Percentiles rank a stretch among this genome's conserved stretches.
phyloP scores from a whole-genome alignment of 352 stramenopile species.

The Phytopythium montanum region DNA sequence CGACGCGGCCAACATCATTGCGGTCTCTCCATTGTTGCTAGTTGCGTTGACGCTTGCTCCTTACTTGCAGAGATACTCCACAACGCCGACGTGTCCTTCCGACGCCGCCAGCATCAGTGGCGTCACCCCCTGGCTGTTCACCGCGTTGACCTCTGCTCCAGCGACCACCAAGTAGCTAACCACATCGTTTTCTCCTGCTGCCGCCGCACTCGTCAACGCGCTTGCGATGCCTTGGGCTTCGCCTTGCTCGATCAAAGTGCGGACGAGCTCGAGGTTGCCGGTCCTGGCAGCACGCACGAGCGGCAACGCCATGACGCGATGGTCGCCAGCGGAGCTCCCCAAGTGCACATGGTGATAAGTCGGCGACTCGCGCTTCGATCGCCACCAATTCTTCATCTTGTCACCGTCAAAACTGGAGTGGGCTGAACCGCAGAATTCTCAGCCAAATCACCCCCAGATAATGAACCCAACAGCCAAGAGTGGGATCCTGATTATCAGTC shows the following conservation, averaged over 20 bases:
- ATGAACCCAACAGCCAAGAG: too few species aligned
- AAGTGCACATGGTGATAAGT: background rate
- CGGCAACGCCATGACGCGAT: background rate
- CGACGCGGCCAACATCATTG: background rate
- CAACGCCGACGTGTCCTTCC: background rate
- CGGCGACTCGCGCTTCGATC: too few species aligned
- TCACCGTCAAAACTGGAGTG: too few species aligned
- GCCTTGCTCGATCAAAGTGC: background rate
- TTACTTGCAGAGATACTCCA: background rate
- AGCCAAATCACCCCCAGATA: too few species aligned
- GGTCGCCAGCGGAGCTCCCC: background rate
- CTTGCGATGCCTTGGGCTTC: background rate
- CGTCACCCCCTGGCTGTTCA: background rate
- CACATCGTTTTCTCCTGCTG: background rate
- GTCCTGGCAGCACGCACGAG: background rate
- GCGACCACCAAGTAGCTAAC: background rate
- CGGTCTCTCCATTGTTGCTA: background rate
- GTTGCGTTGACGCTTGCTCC: background rate
- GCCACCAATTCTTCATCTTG: too few species aligned
- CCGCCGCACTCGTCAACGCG: background rate
- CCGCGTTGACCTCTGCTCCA: constrained; percentile 1
- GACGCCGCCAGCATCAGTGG: constrained; percentile 6
- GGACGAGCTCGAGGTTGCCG: background rate
- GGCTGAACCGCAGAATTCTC: too few species aligned
- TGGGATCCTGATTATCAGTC: too few species aligned